These are phyloP conservation scores for Funneliformis caledonium DNA, from an alignment of 371 early-diverging fungal species.

Conservation along the genomic window DNA sequence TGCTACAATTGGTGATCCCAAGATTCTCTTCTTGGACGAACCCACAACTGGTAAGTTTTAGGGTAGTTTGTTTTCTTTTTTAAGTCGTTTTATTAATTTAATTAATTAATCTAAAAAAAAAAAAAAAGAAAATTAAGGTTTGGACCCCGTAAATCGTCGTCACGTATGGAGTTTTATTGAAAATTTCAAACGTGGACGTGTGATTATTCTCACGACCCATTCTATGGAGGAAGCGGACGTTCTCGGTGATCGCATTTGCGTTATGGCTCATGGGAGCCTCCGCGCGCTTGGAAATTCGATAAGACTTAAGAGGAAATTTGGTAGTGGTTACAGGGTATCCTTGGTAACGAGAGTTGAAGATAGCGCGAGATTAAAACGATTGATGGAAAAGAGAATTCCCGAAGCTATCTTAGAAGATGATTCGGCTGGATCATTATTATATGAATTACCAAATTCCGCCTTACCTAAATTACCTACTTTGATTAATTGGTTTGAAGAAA, in stretches of 20 bases:
- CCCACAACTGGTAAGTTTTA: slow-evolving; percentile 60
- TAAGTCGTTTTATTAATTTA: not conserved
- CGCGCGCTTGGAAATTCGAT: slow-evolving; percentile 69
- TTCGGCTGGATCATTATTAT: slow-evolving; percentile 66
- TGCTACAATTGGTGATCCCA: slow-evolving; percentile 76
- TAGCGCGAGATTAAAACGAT: slow-evolving; percentile 46
- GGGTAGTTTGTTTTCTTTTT: not conserved
- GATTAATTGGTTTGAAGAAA: slow-evolving; percentile 58
- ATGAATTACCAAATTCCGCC: slow-evolving; percentile 56
- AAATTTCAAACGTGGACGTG: slow-evolving; percentile 68
- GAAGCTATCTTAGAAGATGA: slow-evolving; percentile 64
- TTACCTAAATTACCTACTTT: slow-evolving; percentile 54
- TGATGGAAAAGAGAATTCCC: slow-evolving; percentile 53
- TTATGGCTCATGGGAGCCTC: slow-evolving; percentile 73
- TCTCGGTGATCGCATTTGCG: slow-evolving; percentile 65
- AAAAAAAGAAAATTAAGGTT: slow-evolving; percentile 45
- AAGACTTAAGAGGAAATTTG: slow-evolving; percentile 69
- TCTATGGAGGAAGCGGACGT: slow-evolving; percentile 80
- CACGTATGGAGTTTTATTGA: slow-evolving; percentile 77
- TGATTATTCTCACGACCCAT: slow-evolving; percentile 69
- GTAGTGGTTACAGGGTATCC: slow-evolving; percentile 64
- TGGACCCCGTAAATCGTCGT: slow-evolving; percentile 77
- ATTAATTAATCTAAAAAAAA: not conserved
- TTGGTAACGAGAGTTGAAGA: slow-evolving; percentile 48
- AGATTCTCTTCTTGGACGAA: slow-evolving; percentile 78